These are phyloP conservation scores for Pseudogymnoascus sp. DNA, from an alignment of 2,329 filamentous ascomycete genomes.

Conservation along the genomic window DNA sequence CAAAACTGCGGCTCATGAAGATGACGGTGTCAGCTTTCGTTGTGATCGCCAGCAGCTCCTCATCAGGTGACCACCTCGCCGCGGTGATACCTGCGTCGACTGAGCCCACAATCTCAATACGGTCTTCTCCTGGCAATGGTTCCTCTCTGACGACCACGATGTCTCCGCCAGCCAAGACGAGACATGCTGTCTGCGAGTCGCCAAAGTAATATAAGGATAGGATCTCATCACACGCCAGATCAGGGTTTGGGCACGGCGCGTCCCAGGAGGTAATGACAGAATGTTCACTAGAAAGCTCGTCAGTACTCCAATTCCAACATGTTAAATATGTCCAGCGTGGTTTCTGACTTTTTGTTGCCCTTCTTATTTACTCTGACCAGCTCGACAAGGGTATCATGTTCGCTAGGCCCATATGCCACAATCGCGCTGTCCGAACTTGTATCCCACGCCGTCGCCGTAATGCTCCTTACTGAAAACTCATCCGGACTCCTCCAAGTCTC, in stretches of 20 bases:
- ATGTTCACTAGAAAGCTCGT: slow-evolving; percentile 26
- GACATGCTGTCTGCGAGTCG: slow-evolving; percentile 66
- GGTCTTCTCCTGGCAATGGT: slow-evolving; percentile 55
- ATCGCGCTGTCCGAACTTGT: slow-evolving; percentile 66
- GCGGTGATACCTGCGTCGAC: slow-evolving; percentile 87
- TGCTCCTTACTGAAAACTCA: slow-evolving; percentile 39
- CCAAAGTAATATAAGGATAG: slow-evolving; percentile 77
- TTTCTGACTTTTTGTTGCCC: slow-evolving; percentile 25
- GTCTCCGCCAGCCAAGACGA: slow-evolving; percentile 84
- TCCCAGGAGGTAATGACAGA: slow-evolving; percentile 71
- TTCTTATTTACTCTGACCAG: slow-evolving; percentile 48
- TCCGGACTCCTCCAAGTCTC: slow-evolving; percentile 52
- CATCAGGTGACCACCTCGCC: slow-evolving; percentile 89
- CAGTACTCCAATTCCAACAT: slow-evolving; percentile 11
- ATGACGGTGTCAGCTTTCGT: slow-evolving; percentile 73
- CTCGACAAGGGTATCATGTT: slow-evolving; percentile 62
- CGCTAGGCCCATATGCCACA: slow-evolving; percentile 74
- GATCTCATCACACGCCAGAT: slow-evolving; percentile 66
- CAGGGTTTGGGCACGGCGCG: slow-evolving; percentile 69
- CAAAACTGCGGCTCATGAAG: slow-evolving; percentile 89
- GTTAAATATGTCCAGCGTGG: slow-evolving; percentile 34
- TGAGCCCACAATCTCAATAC: slow-evolving; percentile 91
- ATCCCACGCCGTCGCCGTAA: slow-evolving; percentile 83
- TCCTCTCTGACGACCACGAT: slow-evolving; percentile 78
- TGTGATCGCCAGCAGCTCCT: slow-evolving; percentile 77